Conservation (phyloP, 108 stramenopile species). For the Nitzschia putrida region DNA sequence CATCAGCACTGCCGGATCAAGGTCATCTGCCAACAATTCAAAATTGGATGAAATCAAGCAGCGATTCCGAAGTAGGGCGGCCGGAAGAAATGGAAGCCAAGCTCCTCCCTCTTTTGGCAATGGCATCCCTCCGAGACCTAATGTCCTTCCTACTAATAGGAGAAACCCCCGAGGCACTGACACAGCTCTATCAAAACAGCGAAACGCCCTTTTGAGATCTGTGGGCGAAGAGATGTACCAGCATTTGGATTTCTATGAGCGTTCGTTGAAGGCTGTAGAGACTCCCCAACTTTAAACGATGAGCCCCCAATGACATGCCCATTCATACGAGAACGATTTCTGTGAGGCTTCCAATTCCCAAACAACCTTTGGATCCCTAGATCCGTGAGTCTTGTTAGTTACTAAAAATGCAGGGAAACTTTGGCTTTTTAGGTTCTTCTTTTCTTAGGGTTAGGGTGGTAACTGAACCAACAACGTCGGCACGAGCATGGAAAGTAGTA, state of each 20-base stretch:
- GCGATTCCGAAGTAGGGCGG: slow-evolving; percentile 65
- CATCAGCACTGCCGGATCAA: slow-evolving; percentile 3
- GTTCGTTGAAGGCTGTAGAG: slow-evolving; percentile 66
- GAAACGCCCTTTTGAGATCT: slow-evolving; percentile 23
- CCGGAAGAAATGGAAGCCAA: slow-evolving; percentile 15
- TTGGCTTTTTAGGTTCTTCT: no score
- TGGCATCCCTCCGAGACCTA: background rate
- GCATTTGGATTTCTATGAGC: slow-evolving; percentile 72
- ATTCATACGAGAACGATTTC: no score
- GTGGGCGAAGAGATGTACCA: slow-evolving; percentile 75
- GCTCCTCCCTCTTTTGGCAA: background rate
- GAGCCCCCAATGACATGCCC: no score
- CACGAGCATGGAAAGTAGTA: no score
- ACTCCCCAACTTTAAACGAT: background rate
- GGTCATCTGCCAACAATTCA: background rate
- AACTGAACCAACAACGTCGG: no score
- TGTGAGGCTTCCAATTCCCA: no score
- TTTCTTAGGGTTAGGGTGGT: no score
- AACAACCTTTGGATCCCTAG: no score
- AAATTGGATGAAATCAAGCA: slow-evolving; percentile 63
- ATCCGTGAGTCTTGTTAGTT: no score
- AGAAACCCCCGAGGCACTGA: background rate
- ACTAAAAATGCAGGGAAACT: no score
- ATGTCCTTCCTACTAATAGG: background rate
- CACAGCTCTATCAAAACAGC: slow-evolving; percentile 2